phyloP scores from a whole-genome alignment of 768 basidiomycete genomes.

The Russula vinacea region DNA sequence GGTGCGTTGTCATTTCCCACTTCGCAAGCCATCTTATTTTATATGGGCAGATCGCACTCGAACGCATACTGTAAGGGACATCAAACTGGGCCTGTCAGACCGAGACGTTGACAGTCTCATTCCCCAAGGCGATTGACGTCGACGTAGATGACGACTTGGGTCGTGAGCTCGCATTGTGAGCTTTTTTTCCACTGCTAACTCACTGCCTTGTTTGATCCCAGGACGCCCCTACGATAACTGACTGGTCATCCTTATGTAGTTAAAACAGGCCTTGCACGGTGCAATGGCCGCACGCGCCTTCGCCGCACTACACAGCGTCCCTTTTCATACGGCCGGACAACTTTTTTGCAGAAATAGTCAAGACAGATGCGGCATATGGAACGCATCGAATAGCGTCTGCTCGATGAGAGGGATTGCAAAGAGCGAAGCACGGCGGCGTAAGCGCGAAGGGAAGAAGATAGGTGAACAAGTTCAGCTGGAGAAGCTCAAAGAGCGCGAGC shows the following conservation, averaged over 20 bases:
- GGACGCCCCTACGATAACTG: not conserved
- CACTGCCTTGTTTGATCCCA: too few relatives aligned
- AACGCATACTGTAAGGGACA: slow-evolving; percentile 80
- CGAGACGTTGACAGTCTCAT: slow-evolving; percentile 72
- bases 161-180: slow-evolving; percentile 91
- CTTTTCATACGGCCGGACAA: too few relatives aligned
- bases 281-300: too few relatives aligned
- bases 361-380: slow-evolving; percentile 98
- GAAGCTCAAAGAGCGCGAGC: slow-evolving; percentile 86
- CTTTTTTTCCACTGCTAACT: too few relatives aligned
- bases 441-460: slow-evolving; percentile 95
- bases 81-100: slow-evolving; percentile 75
- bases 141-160: slow-evolving; percentile 88
- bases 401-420: slow-evolving; percentile 88
- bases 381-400: slow-evolving; percentile 85
- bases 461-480: slow-evolving; percentile 97
- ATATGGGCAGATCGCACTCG: slow-evolving; percentile 61
- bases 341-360: too few relatives aligned
- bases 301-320: too few relatives aligned
- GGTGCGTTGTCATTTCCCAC: slow-evolving; percentile 44
- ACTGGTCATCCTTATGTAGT: slow-evolving; percentile 46
- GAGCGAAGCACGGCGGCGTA: slow-evolving; percentile 85
- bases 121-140: slow-evolving; percentile 68
- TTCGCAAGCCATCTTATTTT: slow-evolving; percentile 8
- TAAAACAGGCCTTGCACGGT: slow-evolving; percentile 99